Conservation (phyloP, 1,139 yeast genomes). For the Diutina mesorugosa region DNA sequence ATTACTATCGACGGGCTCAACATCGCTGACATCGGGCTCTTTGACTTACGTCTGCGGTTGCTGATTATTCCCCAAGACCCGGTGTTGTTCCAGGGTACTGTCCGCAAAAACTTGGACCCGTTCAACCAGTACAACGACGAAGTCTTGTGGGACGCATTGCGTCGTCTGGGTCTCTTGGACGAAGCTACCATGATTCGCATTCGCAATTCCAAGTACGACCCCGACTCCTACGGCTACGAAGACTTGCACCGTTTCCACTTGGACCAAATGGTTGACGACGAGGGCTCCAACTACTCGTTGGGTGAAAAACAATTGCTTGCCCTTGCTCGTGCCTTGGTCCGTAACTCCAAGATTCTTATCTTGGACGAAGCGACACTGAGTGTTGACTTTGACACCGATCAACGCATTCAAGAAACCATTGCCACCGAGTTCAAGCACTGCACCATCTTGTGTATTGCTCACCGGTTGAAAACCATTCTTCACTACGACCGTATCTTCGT, state of each 20-base stretch:
- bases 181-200: constrained; percentile 12
- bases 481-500: constrained; percentile 55
- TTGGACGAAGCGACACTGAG: constrained; percentile 79
- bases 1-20: constrained; percentile 50
- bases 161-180: constrained; percentile 51
- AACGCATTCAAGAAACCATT: constrained; percentile 55
- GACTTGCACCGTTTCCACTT: constrained; percentile 49
- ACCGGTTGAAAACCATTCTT: constrained; percentile 56
- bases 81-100: constrained; percentile 55
- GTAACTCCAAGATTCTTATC: constrained; percentile 52
- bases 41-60: constrained; percentile 35
- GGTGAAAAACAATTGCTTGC: constrained; percentile 73
- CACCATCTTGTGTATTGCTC: constrained; percentile 72
- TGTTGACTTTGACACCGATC: constrained; percentile 70
- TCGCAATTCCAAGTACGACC: constrained; percentile 5
- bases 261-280: constrained; percentile 56
- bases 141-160: constrained; percentile 36
- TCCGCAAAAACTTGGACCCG: constrained; percentile 57
- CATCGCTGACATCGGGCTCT: constrained; percentile 21
- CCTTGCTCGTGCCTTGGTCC: constrained; percentile 63
- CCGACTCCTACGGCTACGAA: constrained; percentile 9
- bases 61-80: constrained; percentile 68
- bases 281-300: constrained; percentile 60
- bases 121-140: constrained; percentile 38
- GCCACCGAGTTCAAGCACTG: constrained; percentile 47